A percentile compares a stretch with the other conserved stretches of the same genome.
These are phyloP conservation scores for Penicillium sp. DNA, from an alignment of 2,329 filamentous ascomycete genomes.

Conservation along the genomic window DNA sequence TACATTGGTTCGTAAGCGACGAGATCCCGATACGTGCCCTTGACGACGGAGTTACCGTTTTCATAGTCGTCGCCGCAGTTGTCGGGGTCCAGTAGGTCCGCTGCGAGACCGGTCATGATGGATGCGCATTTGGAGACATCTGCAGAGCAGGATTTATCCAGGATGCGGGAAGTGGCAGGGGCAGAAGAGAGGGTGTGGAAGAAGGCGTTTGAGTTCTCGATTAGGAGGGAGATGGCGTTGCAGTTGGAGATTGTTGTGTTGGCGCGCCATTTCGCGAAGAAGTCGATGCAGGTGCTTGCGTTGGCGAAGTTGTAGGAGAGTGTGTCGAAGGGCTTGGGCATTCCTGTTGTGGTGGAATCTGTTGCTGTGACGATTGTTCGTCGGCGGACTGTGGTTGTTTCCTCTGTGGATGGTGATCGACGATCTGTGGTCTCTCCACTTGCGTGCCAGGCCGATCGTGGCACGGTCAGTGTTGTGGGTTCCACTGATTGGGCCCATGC, in stretches of 20 bases:
- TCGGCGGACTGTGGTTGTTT: not conserved
- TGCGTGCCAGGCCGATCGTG: conserved; percentile 11
- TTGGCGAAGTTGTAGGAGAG: conserved; percentile 55
- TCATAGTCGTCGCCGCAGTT: conserved; percentile 67
- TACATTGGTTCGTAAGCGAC: conserved; percentile 69
- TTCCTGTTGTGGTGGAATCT: conserved; percentile 11
- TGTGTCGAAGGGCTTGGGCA: conserved; percentile 61
- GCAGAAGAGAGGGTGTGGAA: conserved; percentile 68
- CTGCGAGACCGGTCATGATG: conserved; percentile 58
- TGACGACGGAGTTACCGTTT: conserved; percentile 59
- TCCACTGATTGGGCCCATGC: conserved; percentile 9
- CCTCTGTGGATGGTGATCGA: conserved; percentile 3
- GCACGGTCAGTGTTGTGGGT: not conserved
- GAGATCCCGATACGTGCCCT: conserved; percentile 67
- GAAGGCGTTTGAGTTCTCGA: conserved; percentile 75
- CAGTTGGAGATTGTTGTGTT: conserved; percentile 63
- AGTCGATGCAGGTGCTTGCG: conserved; percentile 36
- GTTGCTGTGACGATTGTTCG: conserved; percentile 7
- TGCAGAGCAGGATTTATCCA: conserved; percentile 68
- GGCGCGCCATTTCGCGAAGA: conserved; percentile 59
- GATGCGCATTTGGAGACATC: conserved; percentile 56
- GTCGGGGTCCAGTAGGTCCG: conserved; percentile 51
- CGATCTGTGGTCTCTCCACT: conserved; percentile 15
- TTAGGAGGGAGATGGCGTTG: conserved; percentile 72
- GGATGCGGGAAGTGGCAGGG: conserved; percentile 62